Base-by-base conservation (phyloP, 306 rosid species). In the Alnus glutinosa region DNA sequence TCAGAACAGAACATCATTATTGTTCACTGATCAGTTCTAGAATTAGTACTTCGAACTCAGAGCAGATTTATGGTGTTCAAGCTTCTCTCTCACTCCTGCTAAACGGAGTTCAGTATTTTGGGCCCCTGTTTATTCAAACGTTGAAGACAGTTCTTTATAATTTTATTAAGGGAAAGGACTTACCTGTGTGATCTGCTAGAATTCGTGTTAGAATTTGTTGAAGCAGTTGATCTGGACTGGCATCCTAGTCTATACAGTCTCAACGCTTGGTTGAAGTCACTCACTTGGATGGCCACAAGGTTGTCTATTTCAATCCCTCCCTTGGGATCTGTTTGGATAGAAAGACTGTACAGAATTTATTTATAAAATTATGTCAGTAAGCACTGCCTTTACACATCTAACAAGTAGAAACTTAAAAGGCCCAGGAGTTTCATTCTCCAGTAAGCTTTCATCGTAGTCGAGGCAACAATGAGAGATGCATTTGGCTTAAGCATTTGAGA, bases 111-210 rank as follows among this genome's bases (percentile, higher is more conserved):
- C 50, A 62, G 39, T 9, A 67, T 42, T 67, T 67, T 64, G 48
- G 30, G 48, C 14, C 66, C 14, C 49, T 67, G 10, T 42, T 67
- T n/a, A 67, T 5, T 39, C 23, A 39, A 37, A 66, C 18, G 49
- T 37, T 67, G 51, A 16, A 67, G 72, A 16, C 6, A 15, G 13
- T 64, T 64, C 70, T 36, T 64, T 64, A 7, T 59, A 7, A 64
- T 67, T 62, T 47, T 72, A 61, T 16, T 61, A 4, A 76, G 42
- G 59, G 51, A 59, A 77, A 66, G 75, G 30, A 52, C 39, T 71
- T 73, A 84, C 87, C 85, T 80, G 76, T 84, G 87, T 62, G 87
- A 84, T 80, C 87, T 84, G 80, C 87, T 84, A 37, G 87, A 84
- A 36, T 63, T 77, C 19, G 0, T 57, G 87, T 84, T 84, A 50